Evolutionary conservation across 2,329 filamentous ascomycete genomes (phyloP), one percentile per base, ranked within the genome.

Genomic region (Cylindrodendrum hubeiense): DNA sequence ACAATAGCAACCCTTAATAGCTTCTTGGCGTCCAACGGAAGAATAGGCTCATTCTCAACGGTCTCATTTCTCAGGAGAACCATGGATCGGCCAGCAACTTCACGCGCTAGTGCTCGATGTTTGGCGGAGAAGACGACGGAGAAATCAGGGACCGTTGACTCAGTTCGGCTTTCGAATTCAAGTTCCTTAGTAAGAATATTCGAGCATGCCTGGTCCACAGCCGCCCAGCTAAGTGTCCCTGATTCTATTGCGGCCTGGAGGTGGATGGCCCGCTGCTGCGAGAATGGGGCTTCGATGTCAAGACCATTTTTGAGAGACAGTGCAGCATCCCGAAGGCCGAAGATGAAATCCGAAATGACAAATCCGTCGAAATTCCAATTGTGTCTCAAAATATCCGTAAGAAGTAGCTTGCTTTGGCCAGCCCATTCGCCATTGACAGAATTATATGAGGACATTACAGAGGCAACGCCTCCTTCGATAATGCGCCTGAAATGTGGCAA

Each of bases 281-380:
- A 17, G 21, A 71, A 74, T 1, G 70, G 71, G 1, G 71, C 69
- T 9, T 74, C 71, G 19, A 74, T 61, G 19, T 73, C 71, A 0
- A 74, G 61, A 2, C 71, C 71, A 9, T 61, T 68, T 33, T 55
- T 71, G 17, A 74, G 4, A 0, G 71, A 74, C 2, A 67, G 44
- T 0, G 63, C 33, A 0, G 49, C 67, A 39, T 68, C 57, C 3
- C 69, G 54, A 0, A 73, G 26, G 12, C 71, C 71, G 19, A 74
- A 71, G 21, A 73, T 53, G 12, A 68, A 68, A 3, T 68, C 71
- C 0, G 67, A 67, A 5, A 74, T 52, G 5, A 69, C 65, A 12
- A 71, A 67, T 0, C 71, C 71, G 9, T 62, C 47, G 17, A 72
- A 73, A 0, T 52, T 34, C 69, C 69, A 73, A 24, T 71, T 33